Evolutionary conservation across 441 rosid genomes (phyloP).

Genomic region (Theobroma grandiflorum): DNA sequence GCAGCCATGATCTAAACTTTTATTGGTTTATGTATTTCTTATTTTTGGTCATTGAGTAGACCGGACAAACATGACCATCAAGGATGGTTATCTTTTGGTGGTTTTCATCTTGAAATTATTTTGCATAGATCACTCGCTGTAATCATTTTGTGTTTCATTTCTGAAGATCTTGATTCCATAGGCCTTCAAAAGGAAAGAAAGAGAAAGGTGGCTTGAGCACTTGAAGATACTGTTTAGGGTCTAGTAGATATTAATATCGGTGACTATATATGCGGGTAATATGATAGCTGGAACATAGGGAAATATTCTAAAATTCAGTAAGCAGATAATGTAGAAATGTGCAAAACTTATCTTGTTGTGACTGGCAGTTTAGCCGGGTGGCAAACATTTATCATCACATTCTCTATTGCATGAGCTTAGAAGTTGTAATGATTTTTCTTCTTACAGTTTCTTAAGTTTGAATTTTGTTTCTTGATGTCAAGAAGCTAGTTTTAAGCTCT

Average conservation of each 20-base stretch:
- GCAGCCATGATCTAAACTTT: background rate
- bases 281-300: background rate
- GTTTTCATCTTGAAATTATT: background rate
- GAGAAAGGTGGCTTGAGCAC: background rate
- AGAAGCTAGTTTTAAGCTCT: slow-evolving; percentile 21
- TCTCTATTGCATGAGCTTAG: background rate
- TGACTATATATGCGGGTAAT: background rate
- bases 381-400: background rate
- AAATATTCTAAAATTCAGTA: background rate
- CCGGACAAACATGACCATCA: background rate
- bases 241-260: background rate
- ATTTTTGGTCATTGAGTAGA: background rate
- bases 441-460: background rate
- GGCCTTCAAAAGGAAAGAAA: slow-evolving; percentile 5
- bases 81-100: slow-evolving; percentile 1
- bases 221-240: background rate
- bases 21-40: slow-evolving; percentile 6
- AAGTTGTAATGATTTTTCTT: background rate
- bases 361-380: background rate
- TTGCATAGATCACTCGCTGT: background rate
- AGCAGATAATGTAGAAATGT: background rate
- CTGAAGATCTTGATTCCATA: background rate
- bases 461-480: slow-evolving; percentile 8
- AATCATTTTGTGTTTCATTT: background rate
- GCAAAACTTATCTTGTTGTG: background rate